Evolutionary conservation across 2,329 filamentous ascomycete species (phyloP).

Genomic region (Ploettnerulaceae sp.): DNA sequence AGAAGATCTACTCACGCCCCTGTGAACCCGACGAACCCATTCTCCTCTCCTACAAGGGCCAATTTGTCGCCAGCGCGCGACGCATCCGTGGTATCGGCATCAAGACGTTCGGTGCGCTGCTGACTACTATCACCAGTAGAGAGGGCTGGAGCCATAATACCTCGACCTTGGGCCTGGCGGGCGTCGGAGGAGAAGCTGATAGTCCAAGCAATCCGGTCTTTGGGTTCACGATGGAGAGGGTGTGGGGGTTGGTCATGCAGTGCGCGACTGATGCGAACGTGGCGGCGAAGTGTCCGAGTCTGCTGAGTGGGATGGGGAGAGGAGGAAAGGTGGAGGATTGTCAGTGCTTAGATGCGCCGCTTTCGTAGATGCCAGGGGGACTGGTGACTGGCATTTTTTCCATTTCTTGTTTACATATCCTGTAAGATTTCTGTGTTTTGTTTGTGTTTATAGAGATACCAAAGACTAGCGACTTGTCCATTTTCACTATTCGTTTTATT

Average conservation of each 20-base stretch:
- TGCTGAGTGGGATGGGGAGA: conserved; percentile 69
- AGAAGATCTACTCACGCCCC: conserved; percentile 27
- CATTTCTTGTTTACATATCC: too few relatives aligned
- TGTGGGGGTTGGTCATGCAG: conserved; percentile 30
- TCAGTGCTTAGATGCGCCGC: conserved; percentile 31
- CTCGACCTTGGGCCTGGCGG: conserved; percentile 5
- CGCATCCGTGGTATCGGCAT: conserved; percentile 37
- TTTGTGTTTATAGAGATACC: too few relatives aligned
- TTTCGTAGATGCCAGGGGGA: too few relatives aligned
- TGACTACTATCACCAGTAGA: conserved; percentile 22
- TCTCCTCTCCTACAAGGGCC: conserved; percentile 43
- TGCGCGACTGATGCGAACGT: conserved; percentile 56
- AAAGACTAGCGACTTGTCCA: too few relatives aligned
- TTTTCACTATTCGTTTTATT: too few relatives aligned
- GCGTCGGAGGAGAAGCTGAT: conserved; percentile 8
- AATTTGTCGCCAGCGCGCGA: conserved; percentile 43
- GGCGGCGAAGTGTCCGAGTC: conserved; percentile 74
- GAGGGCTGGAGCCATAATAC: conserved; percentile 25
- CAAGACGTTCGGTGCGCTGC: conserved; percentile 21
- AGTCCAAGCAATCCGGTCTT: conserved; percentile 27
- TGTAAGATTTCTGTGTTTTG: too few relatives aligned
- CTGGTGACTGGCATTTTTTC: too few relatives aligned
- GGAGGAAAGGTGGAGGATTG: conserved; percentile 24
- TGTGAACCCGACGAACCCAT: conserved; percentile 31
- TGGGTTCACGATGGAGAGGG: conserved; percentile 28